Evolutionary conservation across 768 basidiomycete genomes (phyloP).

Genomic region (Boletus rubescentipes): DNA sequence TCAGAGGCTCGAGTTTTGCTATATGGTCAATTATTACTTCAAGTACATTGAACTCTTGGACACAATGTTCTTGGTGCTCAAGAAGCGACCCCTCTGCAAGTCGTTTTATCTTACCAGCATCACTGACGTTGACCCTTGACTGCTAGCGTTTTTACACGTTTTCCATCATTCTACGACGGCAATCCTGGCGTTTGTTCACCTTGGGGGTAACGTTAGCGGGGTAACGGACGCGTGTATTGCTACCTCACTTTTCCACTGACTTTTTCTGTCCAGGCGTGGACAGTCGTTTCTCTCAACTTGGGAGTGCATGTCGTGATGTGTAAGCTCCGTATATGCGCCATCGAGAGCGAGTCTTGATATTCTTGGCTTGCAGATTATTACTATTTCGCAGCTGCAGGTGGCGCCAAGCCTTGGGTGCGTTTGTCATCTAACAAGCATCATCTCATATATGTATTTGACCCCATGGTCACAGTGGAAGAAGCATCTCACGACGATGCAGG

Average conservation of each 20-base stretch:
- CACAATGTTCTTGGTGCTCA: conserved; percentile 92
- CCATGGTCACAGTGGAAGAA: conserved; percentile 23
- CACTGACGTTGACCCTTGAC: neutral
- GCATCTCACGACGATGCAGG: conserved; percentile 28
- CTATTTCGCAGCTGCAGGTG: conserved; percentile 92
- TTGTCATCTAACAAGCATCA: neutral
- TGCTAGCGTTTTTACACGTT: conserved; percentile 88
- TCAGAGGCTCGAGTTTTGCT: conserved; percentile 89
- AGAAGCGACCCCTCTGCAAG: conserved; percentile 94
- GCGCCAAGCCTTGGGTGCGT: conserved; percentile 25
- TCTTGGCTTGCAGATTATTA: conserved; percentile 73
- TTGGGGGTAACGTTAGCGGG: conserved; percentile 85
- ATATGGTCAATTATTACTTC: conserved; percentile 97
- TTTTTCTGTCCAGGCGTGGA: conserved; percentile 68
- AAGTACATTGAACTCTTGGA: conserved; percentile 94
- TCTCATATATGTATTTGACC: neutral
- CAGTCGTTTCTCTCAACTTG: conserved; percentile 83
- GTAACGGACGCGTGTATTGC: conserved; percentile 36
- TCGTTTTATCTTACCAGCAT: conserved; percentile 5
- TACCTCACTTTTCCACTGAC: neutral
- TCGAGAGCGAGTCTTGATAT: neutral
- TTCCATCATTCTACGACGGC: conserved; percentile 98
- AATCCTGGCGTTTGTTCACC: conserved; percentile 85
- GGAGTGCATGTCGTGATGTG: conserved; percentile 95
- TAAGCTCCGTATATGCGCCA: conserved; percentile 39